Base-by-base conservation (phyloP, 352 stramenopile genomes). In the Globisporangium spiculum region DNA sequence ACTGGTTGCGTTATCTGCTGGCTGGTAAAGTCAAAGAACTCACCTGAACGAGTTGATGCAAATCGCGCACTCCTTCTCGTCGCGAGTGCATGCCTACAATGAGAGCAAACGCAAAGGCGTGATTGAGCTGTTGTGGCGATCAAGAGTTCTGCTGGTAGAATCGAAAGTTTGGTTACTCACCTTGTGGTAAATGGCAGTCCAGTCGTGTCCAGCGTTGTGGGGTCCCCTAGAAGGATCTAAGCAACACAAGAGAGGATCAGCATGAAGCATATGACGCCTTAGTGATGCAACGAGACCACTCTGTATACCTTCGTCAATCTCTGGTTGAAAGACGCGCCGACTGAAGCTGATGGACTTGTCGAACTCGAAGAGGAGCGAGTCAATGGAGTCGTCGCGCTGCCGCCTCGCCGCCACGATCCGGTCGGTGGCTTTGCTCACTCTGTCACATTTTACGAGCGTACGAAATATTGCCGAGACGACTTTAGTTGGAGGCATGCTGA, bases 1-100 rank as follows among this genome's bases (percentile, higher is more conserved):
- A 14, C 36, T 18, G 41, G 16, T 22, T 50, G 16, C 4, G 16
- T n/a, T 50, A 5, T 9, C 5, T 48, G 10, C 4, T 20, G 38
- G 4, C 38, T 50, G 41, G 41, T 22, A 5, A 4, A 50, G 41
- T 0, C 4, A 50, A 22, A 7, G 16, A 34, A 24, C 66, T 24
- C 69, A 93, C 85, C 75, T 74, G 70, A 94, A 88, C 1, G 73
- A 38, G 62, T 90, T 90, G 70, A 95, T 86, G 69, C 88, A 96
- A 63, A 96, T 96, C 20, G 88, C 80, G 32, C 88, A 96, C 60
- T 96, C 88, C 12, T 52, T 66, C 56, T 92, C 86, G 26, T 78
- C 75, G 6, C 84, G 77, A 4, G 57, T 66, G 12, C 67, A 67
- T 1, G 83, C 82, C 83, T 91, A 30, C 7, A 10, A 38, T 48